Evolutionary conservation across 768 basidiomycete species (phyloP), one percentile per base, ranked within the genome.

Genomic region (Pisolithus microcarpus): DNA sequence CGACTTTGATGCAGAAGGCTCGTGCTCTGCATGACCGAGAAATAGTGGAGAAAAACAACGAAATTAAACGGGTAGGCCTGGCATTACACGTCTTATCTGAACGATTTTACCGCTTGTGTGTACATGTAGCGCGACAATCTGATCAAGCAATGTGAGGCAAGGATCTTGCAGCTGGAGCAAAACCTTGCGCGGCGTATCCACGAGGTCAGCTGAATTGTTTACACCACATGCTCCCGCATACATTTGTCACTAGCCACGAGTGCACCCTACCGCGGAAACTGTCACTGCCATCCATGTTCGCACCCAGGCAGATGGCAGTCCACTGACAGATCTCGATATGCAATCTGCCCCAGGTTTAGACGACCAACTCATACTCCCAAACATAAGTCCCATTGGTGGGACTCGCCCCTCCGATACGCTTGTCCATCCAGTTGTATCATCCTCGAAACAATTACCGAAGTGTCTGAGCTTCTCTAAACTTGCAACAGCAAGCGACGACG

Each of bases 41-140:
- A 16, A 65, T 75, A 36, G 72, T 81, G 28, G 70, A 68, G 23
- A 81, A 81, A 60, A 70, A 70, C 47, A 80, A 82, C 55, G 80
- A 82, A 49, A 70, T 84, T 26, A 75, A 74, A 52, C 70, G 75
- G 54, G 81, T 81, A 53, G 39, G 70, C 64, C 51, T 37, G 21
- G 34, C 31, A 42, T 28, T 11, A 38, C 46, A 15, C 13, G 43
- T 31, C 42, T 55, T 48, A 39, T 48, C 49, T 48, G 28, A 52
- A 43, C 56, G 11, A 11, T 30, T 18, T 38, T 47, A 38, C 48
- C 9, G 36, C 43, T 44, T 36, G 18, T 23, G 43, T 21, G 10
- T 47, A 37, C 6, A 42, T 49, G 4, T 53, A 82, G 80, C 73
- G 77, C 51, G 78, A 81, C 44, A 75, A 71, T 49, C 58, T 70